Percentiles rank a stretch among this genome's conserved stretches.
Conservation (phyloP, 176 grass and related monocot genomes). For the Lolium multiflorum region DNA sequence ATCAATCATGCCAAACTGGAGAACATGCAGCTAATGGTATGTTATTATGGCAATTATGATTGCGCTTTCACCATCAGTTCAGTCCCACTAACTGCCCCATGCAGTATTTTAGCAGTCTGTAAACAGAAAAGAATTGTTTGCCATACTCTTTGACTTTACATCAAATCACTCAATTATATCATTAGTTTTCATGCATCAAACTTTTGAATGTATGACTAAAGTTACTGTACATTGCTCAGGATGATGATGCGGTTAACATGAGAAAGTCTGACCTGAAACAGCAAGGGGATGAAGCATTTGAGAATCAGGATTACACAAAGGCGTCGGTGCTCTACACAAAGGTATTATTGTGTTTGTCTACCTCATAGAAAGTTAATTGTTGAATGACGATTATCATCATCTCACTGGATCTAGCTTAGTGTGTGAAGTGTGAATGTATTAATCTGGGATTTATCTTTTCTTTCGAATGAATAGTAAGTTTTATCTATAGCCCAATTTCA, state of each 20-base stretch:
- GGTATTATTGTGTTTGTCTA: neutral
- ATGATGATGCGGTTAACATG: constrained; percentile 14
- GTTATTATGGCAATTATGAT: no score
- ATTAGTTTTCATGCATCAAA: neutral
- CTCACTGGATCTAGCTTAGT: constrained; percentile 2
- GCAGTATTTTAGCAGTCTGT: no score
- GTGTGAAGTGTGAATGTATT: constrained; percentile 8
- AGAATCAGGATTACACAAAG: constrained; percentile 47
- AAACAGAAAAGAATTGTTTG: neutral
- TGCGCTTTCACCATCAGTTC: no score
- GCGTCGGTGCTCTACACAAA: constrained; percentile 15
- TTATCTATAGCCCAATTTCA: neutral
- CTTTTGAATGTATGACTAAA: neutral
- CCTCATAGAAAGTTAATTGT: no score
- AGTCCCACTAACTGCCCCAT: no score
- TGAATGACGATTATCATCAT: neutral
- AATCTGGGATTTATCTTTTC: neutral
- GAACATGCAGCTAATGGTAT: no score
- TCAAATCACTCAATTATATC: neutral
- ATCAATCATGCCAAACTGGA: no score
- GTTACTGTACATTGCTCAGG: neutral
- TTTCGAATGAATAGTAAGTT: neutral
- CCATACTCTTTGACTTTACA: neutral
- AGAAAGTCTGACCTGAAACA: constrained; percentile 43
- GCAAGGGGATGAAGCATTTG: constrained; percentile 43